Percentiles rank a stretch among this genome's conserved stretches.
These are phyloP conservation scores for Fusarium staphyleae DNA, from an alignment of 2,329 filamentous ascomycete species.

Conservation along the genomic window DNA sequence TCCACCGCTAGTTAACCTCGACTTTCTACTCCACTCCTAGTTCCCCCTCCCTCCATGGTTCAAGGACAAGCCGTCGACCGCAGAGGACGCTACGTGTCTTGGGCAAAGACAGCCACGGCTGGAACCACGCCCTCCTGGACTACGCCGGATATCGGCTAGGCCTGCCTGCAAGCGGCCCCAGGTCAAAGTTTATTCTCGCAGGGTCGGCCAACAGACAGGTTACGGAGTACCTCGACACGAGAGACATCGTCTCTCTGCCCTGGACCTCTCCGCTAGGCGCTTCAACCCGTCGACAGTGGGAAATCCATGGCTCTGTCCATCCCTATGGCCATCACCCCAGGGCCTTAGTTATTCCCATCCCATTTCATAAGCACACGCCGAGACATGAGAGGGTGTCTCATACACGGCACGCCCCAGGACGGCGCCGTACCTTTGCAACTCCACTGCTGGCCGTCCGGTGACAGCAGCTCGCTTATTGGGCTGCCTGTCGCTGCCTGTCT, in stretches of 20 bases:
- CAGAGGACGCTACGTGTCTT: not conserved
- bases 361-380: conserved; percentile 16
- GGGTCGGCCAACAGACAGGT: not conserved
- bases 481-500: not conserved
- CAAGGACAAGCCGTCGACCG: conserved; percentile 4
- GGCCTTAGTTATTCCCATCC: not conserved
- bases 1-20: conserved; percentile 21
- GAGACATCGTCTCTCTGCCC: not conserved
- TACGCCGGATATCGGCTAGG: conserved; percentile 40
- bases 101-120: conserved; percentile 2
- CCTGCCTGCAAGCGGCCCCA: conserved; percentile 22
- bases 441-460: conserved; percentile 23
- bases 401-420: too few relatives aligned
- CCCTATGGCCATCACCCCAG: too few relatives aligned
- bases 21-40: conserved; percentile 1
- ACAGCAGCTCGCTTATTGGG: conserved; percentile 18
- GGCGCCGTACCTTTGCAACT: not conserved
- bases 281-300: conserved; percentile 3
- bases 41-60: conserved; percentile 3
- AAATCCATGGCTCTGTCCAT: not conserved
- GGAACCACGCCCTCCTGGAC: conserved; percentile 11
- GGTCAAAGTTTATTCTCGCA: conserved; percentile 38
- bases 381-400: not conserved
- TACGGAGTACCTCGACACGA: not conserved
- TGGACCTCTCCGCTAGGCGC: conserved; percentile 13